Percentiles rank a stretch among this genome's conserved stretches.
phyloP scores from a whole-genome alignment of 768 basidiomycete genomes.

The Boletus bicolor region DNA sequence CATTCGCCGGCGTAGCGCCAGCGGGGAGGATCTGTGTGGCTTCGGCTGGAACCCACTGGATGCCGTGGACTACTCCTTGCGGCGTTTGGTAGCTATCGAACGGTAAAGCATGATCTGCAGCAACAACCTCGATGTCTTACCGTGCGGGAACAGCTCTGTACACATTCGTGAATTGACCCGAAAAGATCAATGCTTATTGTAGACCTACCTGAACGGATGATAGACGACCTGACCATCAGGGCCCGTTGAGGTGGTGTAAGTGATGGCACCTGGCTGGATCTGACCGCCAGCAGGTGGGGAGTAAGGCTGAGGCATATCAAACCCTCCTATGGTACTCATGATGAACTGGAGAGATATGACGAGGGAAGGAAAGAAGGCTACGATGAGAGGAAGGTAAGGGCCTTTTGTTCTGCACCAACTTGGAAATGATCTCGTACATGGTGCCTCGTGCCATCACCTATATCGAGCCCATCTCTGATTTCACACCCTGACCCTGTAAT shows the following conservation, averaged over 20 bases:
- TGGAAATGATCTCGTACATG: slow-evolving; percentile 13
- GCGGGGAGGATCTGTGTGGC: slow-evolving; percentile 56
- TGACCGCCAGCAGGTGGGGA: slow-evolving; percentile 35
- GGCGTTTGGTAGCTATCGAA: slow-evolving; percentile 64
- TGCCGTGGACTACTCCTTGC: slow-evolving; percentile 62
- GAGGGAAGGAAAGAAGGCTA: slow-evolving; percentile 13
- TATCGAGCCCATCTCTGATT: slow-evolving; percentile 34
- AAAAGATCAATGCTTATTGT: neutral
- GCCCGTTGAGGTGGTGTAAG: slow-evolving; percentile 64
- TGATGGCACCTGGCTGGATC: slow-evolving; percentile 65
- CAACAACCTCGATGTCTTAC: slow-evolving; percentile 36
- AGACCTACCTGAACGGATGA: slow-evolving; percentile 69
- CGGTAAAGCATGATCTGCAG: slow-evolving; percentile 6
- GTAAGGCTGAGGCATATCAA: slow-evolving; percentile 31
- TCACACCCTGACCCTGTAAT: slow-evolving; percentile 12
- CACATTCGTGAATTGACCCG: slow-evolving; percentile 15
- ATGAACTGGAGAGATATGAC: slow-evolving; percentile 8
- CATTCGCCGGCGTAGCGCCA: slow-evolving; percentile 57
- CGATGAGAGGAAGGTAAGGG: neutral
- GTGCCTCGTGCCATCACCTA: slow-evolving; percentile 30
- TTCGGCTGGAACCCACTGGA: slow-evolving; percentile 67
- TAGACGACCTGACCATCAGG: slow-evolving; percentile 63
- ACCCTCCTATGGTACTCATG: slow-evolving; percentile 23
- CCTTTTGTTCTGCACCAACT: slow-evolving; percentile 21
- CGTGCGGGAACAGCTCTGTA: slow-evolving; percentile 70